Conservation (phyloP, 768 basidiomycete species). For the Trametes punicea region DNA sequence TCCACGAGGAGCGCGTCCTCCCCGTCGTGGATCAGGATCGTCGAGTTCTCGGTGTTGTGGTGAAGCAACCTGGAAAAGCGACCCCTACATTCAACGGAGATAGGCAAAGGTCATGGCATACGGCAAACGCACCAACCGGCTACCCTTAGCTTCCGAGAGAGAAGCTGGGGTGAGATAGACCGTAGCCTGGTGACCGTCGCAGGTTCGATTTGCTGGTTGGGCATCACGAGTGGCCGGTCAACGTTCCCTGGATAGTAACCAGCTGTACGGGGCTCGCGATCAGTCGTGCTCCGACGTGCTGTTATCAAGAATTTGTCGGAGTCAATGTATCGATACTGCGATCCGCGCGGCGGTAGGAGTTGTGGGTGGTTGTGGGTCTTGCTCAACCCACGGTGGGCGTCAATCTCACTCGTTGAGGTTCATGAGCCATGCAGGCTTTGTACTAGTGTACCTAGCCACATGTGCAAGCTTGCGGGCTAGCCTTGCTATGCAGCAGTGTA, state of each 20-base stretch:
- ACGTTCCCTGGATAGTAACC: too few relatives aligned
- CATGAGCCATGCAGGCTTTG: too few relatives aligned
- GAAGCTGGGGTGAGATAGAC: conserved; percentile 36
- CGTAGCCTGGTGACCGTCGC: conserved; percentile 38
- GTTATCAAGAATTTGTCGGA: too few relatives aligned
- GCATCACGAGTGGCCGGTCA: not conserved
- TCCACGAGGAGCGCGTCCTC: conserved; percentile 56
- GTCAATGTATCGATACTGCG: too few relatives aligned
- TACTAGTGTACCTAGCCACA: too few relatives aligned
- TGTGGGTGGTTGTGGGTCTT: conserved; percentile 1
- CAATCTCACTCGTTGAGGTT: too few relatives aligned
- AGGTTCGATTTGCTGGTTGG: conserved; percentile 17
- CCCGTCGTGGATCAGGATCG: conserved; percentile 48
- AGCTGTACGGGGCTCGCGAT: too few relatives aligned
- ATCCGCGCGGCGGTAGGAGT: not conserved
- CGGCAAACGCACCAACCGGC: conserved; percentile 49
- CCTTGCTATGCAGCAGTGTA: too few relatives aligned
- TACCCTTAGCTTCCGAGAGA: conserved; percentile 54
- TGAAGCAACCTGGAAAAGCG: conserved; percentile 45
- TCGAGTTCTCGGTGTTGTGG: conserved; percentile 48
- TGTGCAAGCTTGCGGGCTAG: too few relatives aligned
- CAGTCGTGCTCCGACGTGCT: too few relatives aligned
- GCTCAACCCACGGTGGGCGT: not conserved
- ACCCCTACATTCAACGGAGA: not conserved
- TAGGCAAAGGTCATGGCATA: not conserved